Evolutionary conservation across 1,139 yeast species (phyloP).

Genomic region (Suhomyces panamericanus): DNA sequence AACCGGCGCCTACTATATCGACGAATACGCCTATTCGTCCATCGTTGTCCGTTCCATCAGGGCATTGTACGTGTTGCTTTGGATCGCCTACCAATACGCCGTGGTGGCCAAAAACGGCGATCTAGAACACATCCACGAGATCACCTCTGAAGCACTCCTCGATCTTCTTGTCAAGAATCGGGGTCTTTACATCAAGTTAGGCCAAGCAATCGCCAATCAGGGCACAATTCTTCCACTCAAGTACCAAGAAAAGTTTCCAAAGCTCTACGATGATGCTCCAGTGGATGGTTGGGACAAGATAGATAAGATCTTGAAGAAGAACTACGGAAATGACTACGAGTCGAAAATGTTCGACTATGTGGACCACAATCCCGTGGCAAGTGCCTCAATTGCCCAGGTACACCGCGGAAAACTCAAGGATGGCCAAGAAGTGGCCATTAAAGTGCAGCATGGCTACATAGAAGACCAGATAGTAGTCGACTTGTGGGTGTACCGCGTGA

Average conservation of each 20-base stretch:
- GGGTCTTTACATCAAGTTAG: constrained; percentile 74
- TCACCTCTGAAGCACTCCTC: constrained; percentile 57
- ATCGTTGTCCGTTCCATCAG: constrained; percentile 52
- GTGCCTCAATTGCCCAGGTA: constrained; percentile 77
- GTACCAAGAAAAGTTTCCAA: constrained; percentile 54
- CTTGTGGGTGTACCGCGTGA: constrained; percentile 53
- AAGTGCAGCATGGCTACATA: constrained; percentile 66
- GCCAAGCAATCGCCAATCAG: constrained; percentile 75
- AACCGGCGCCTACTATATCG: constrained; percentile 33
- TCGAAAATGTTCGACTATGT: constrained; percentile 45
- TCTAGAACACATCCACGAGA: constrained; percentile 56
- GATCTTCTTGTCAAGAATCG: constrained; percentile 56
- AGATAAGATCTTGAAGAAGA: constrained; percentile 44
- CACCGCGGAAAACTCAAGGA: constrained; percentile 53
- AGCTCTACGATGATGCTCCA: constrained; percentile 72
- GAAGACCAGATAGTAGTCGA: constrained; percentile 59
- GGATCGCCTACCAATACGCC: constrained; percentile 64
- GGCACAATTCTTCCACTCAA: constrained; percentile 65
- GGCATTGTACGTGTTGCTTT: constrained; percentile 48
- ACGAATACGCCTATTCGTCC: constrained; percentile 46
- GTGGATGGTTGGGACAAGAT: constrained; percentile 60
- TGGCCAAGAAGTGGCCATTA: constrained; percentile 65
- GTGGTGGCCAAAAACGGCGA: constrained; percentile 41
- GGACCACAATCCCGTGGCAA: constrained; percentile 59
- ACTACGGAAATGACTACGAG: constrained; percentile 49